Evolutionary conservation across 352 stramenopile species (phyloP).

Genomic region (Phytophthora idaei): DNA sequence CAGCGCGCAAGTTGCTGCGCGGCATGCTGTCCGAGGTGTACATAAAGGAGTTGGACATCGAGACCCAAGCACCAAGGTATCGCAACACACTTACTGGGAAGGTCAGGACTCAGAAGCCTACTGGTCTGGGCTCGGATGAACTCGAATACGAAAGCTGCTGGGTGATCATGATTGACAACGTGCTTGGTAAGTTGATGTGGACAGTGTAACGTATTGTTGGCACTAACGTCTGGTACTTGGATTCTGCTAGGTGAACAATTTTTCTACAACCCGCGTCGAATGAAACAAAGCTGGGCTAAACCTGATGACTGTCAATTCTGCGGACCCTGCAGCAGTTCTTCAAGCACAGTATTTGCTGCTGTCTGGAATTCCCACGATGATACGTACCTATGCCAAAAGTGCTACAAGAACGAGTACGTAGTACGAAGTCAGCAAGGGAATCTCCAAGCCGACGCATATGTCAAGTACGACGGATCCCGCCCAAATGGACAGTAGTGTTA

Average conservation of each 20-base stretch:
- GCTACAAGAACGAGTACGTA: constrained; percentile 38
- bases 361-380: constrained; percentile 58
- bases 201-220: constrained; percentile 10
- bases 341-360: constrained; percentile 41
- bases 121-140: constrained; percentile 56
- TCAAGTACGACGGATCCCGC: constrained; percentile 59
- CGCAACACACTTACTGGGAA: constrained; percentile 56
- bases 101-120: constrained; percentile 51
- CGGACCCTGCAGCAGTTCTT: constrained; percentile 25
- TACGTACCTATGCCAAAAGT: constrained; percentile 54
- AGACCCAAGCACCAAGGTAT: constrained; percentile 48
- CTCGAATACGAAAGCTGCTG: constrained; percentile 64
- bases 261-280: constrained; percentile 69
- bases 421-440: constrained; percentile 16
- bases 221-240: constrained; percentile 20
- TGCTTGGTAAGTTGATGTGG: constrained; percentile 39
- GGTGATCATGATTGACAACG: constrained; percentile 55
- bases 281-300: constrained; percentile 63
- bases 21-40: constrained; percentile 53
- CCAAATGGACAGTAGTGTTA: constrained; percentile 29
- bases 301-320: constrained; percentile 62
- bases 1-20: constrained; percentile 54
- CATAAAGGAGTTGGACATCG: constrained; percentile 63
- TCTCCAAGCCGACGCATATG: constrained; percentile 36
- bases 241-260: constrained; percentile 50